Base-by-base conservation (phyloP, 2,329 filamentous ascomycete species). In the Lojkania enalia region DNA sequence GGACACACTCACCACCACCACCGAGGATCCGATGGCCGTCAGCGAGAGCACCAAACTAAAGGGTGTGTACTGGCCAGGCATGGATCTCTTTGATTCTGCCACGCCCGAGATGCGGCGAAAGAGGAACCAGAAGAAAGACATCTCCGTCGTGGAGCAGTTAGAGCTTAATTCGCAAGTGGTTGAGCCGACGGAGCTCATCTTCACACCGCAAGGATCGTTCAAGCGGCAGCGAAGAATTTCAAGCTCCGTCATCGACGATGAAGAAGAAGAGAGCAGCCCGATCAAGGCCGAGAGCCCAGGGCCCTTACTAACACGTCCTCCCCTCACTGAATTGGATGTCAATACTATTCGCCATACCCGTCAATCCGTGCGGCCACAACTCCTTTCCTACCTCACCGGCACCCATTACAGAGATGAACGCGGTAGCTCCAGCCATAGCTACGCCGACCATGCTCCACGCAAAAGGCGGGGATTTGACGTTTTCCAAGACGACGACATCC, bases 21-120 rank as follows among this genome's bases (percentile, higher is more conserved):
- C 46, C 18, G 60, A 63, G 18, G 56, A 60, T 16, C 60, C 57
- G 41, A 57, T 57, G 35, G 61, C 61, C 19, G 47, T 71, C 31
- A 70, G 64, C 31, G 71, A 73, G 43, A 63, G 60, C 38, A 74
- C 67, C 46, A 80, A 75, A 59, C 76, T 90, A 41, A 91, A 91
- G 66, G 87, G 87, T 2, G 74, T 85, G n/a, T 74, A 82, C 35
- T 90, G 84, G 77, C 84, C 85, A 2, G 88, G 88, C 14, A 91
- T 91, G 87, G 80, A 82, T 41, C 77, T 89, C n/a, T 90, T 91
- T 63, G 88, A 92, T 66, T 83, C 88, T 41, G 88, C 88, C 3
- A 87, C 85, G 3, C 79, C 83, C 13, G 81, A 86, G 49, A 86
- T 87, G 77, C 85, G 83, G 57, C 79, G 84, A 35, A 88, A 83